Base-by-base conservation (phyloP, 306 rosid species). In the Vigna hirtella region DNA sequence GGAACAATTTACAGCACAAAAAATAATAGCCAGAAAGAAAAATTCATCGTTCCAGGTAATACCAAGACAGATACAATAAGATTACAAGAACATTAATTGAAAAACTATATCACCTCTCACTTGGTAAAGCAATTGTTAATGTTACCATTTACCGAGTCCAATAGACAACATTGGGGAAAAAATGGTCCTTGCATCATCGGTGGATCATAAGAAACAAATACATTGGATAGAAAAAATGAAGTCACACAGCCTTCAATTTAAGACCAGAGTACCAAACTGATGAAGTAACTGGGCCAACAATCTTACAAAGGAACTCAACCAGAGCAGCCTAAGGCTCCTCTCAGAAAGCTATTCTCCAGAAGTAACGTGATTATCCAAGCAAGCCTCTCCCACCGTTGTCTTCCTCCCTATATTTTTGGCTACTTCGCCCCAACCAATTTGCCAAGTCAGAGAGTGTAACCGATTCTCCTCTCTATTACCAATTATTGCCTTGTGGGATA, bases 131-230 rank as follows among this genome's bases (percentile, higher is more conserved):
- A 36, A 72, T 55, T 20, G 36, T 43, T 63, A 57, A 45, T 18
- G 26, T 53, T 56, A 65, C 30, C 40, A 53, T 38, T 82, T 82
- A 22, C 65, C 57, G 20, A 82, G 43, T 52, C 11, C 36, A 64
- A 64, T 57, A 50, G 20, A 51, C 30, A 30, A 4, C 17, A 9
- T 36, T 16, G n/a, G 42, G 38, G 4, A 16, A 52, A 59, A 68
- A 22, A 67, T 48, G 65, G 50, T 15, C 62, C 53, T 34, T 42
- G 12, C 77, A 59, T 24, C 57, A 59, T 58, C 71, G 58, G 30
- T 55, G 12, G 52, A 22, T 51, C 36, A 58, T 53, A 73, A 55
- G 76, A 50, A 52, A 17, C 58, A 52, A 68, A 67, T 26, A 48
- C n/a, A 69, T 17, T 30, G 43, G 49, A 61, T 4, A 57, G n/a